Base-by-base conservation (phyloP, 2,329 filamentous ascomycete species). In the Fusarium beomiforme region DNA sequence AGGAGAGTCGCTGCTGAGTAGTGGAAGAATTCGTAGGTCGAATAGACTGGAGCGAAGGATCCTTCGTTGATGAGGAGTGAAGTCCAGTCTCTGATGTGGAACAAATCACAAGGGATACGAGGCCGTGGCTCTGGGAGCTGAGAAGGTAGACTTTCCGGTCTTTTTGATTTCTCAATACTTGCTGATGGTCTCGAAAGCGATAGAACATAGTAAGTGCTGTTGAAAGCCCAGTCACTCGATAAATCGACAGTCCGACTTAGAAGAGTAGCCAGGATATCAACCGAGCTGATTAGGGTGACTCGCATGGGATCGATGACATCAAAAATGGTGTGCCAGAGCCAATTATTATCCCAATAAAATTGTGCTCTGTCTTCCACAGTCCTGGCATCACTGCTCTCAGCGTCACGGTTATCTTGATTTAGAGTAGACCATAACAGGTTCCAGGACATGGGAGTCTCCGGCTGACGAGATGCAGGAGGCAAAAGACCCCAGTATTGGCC, bases 51-150 rank as follows among this genome's bases (percentile, higher is more conserved):
- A n/a, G 92, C 86, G 8, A 89, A 93, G 0, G 91, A 93, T 12
- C 92, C 91, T 81, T 95, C 92, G 77, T 95, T 95, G 70, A 94
- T 87, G 4, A 87, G 82, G 1, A 94, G 75, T 21, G 87, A 85
- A 0, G 84, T 85, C 92, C 93, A 95, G 4, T 87, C 86, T 2
- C 87, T 85, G n/a, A 87, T 81, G 29, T 85, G 84, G 46, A 93
- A 85, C 1, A 93, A 79, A 14, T 77, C 78, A 69, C 78, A 81
- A 4, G 79, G 75, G 16, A 70, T 53, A 1, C 75, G 69, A 23
- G 72, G 56, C 9, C 55, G 62, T 23, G 67, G 12, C 47, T 47
- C 34, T 64, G 46, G 46, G 2, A 55, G 49, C 6, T 71, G 59
- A 2, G 75, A 76, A 6, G 73, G 75, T 11, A 64, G 23, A 5